A percentile compares a stretch with the other conserved stretches of the same genome.
Conservation (phyloP, 225 moss, liverwort and hornwort species). For the Lunularia cruciata region DNA sequence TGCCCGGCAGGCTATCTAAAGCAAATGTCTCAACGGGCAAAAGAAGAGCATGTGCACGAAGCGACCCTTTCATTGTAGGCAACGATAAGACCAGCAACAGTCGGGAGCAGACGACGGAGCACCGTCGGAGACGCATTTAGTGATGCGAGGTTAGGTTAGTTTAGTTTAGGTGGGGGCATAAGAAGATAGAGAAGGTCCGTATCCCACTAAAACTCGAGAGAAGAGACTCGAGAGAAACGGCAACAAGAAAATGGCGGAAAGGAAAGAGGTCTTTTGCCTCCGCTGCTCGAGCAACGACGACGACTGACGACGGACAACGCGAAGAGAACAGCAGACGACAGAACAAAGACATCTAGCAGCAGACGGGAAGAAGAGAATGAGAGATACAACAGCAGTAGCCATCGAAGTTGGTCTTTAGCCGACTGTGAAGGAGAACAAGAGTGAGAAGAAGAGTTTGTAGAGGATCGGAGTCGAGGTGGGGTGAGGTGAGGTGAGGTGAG, state of each 20-base stretch:
- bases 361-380: neutral
- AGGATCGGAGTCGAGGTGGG: neutral
- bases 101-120: neutral
- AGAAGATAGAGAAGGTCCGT: neutral
- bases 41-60: neutral
- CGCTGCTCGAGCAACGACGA: slow-evolving; percentile 2
- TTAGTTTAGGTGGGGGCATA: neutral
- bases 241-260: neutral
- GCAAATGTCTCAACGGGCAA: slow-evolving; percentile 1
- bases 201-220: neutral
- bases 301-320: slow-evolving; percentile 4
- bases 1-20: neutral
- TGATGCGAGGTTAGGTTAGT: neutral
- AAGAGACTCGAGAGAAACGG: neutral
- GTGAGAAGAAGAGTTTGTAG: neutral
- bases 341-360: slow-evolving; percentile 19
- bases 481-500: neutral
- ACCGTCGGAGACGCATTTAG: neutral
- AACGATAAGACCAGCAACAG: neutral
- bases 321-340: slow-evolving; percentile 12
- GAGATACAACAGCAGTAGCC: neutral
- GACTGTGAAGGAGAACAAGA: neutral
- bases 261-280: neutral
- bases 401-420: too few species aligned
- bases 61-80: neutral